These are phyloP conservation scores for Russula abietina DNA, from an alignment of 768 basidiomycete genomes.

Conservation along the genomic window DNA sequence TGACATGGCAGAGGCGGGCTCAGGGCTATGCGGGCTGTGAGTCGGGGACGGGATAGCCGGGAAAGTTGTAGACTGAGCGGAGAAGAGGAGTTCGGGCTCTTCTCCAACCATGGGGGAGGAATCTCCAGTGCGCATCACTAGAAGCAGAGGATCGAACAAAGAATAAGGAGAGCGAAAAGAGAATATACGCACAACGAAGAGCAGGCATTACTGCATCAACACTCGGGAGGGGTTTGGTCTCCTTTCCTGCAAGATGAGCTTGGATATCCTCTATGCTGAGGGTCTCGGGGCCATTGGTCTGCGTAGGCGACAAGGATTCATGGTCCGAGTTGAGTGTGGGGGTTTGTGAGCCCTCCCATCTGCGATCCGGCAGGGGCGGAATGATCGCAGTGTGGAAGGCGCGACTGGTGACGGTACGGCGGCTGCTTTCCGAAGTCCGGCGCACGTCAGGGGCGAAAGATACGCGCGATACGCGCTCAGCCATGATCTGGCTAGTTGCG, in stretches of 20 bases:
- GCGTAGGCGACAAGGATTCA: constrained; percentile 40
- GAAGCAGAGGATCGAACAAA: constrained; percentile 2
- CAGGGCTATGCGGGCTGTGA: constrained; percentile 29
- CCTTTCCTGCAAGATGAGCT: constrained; percentile 41
- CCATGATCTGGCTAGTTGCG: constrained; percentile 39
- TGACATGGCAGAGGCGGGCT: constrained; percentile 34
- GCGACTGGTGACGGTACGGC: constrained; percentile 40
- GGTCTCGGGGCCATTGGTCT: constrained; percentile 37
- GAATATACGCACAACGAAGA: constrained; percentile 47
- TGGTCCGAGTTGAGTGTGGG: constrained; percentile 3
- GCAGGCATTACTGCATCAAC: constrained; percentile 64
- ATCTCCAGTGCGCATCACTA: constrained; percentile 70
- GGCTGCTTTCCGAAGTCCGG: constrained; percentile 39
- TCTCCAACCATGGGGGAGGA: constrained; percentile 14
- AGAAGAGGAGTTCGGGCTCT: constrained; percentile 43
- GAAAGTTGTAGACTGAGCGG: constrained; percentile 27
- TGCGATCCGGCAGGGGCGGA: constrained; percentile 39
- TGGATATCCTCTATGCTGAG: constrained; percentile 59
- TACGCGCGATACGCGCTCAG: constrained; percentile 50
- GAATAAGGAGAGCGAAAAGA: constrained; percentile 8
- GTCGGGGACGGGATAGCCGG: constrained; percentile 34
- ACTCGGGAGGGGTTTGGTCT: constrained; percentile 34
- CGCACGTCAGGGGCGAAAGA: constrained; percentile 63
- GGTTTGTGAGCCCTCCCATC: constrained; percentile 26
- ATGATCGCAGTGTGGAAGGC: constrained; percentile 37